These are phyloP conservation scores for Liriodendron chinense DNA, from an alignment of 164 flowering plant genomes.

Conservation along the genomic window DNA sequence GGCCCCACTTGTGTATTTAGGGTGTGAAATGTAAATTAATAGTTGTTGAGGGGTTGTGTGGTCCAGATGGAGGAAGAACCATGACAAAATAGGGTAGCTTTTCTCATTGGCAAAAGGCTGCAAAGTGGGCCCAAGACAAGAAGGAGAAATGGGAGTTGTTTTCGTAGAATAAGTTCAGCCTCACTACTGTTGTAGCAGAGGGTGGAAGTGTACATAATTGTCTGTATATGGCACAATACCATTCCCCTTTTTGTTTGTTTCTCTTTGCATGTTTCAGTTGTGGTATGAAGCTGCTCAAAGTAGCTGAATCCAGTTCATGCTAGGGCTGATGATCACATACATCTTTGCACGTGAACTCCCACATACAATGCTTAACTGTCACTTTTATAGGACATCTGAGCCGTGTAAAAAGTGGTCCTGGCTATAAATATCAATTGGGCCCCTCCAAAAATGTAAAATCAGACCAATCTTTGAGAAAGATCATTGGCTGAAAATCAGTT, in stretches of 20 bases:
- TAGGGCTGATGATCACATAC: too few species aligned
- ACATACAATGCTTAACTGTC: too few species aligned
- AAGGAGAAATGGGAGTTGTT: neutral
- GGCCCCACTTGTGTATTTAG: neutral
- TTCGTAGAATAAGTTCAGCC: neutral
- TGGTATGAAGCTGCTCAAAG: too few species aligned
- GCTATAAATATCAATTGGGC: too few species aligned
- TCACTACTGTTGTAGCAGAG: neutral
- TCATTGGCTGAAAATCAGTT: too few species aligned
- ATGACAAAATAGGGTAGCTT: constrained; percentile 13
- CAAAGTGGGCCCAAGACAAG: constrained; percentile 13
- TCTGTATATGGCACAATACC: constrained; percentile 8
- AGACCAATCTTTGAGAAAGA: too few species aligned
- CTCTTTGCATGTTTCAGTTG: neutral
- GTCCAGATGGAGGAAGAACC: constrained; percentile 8
- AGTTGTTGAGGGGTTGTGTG: constrained; percentile 5
- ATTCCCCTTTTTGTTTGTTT: constrained; percentile 4
- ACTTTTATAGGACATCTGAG: too few species aligned
- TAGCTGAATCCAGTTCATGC: too few species aligned
- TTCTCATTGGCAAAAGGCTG: constrained; percentile 18
- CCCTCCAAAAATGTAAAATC: too few species aligned
- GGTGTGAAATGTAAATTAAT: neutral
- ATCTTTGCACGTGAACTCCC: too few species aligned
- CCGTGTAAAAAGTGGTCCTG: too few species aligned
- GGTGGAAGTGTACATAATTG: constrained; percentile 11